These are phyloP conservation scores for Phoma sp. DNA, from an alignment of 2,329 filamentous ascomycete genomes.

Conservation along the genomic window DNA sequence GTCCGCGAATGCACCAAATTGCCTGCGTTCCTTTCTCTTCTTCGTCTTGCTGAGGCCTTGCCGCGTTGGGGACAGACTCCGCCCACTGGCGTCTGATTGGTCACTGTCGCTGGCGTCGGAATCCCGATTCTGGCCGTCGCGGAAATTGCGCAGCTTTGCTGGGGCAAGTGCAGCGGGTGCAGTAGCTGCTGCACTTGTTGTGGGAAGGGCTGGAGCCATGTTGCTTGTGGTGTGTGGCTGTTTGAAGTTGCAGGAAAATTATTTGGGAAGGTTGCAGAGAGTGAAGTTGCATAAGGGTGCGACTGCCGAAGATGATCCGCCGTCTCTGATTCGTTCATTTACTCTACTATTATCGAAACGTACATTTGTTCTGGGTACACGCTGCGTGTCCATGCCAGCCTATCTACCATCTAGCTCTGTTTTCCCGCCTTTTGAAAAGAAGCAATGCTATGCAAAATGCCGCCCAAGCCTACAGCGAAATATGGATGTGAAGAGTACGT, in stretches of 20 bases:
- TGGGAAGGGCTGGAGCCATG: conserved; percentile 18
- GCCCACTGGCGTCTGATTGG: conserved; percentile 34
- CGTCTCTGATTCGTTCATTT: conserved; percentile 32
- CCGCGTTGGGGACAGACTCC: conserved; percentile 25
- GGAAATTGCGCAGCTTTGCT: conserved; percentile 20
- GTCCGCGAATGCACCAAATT: conserved; percentile 30
- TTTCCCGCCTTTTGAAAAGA: conserved; percentile 27
- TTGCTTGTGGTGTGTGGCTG: conserved; percentile 6
- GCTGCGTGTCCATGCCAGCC: conserved; percentile 21
- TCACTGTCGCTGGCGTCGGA: conserved; percentile 32
- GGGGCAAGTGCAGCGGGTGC: background rate
- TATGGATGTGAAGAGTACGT: conserved; percentile 21
- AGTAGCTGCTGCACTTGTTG: background rate
- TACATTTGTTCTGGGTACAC: conserved; percentile 10
- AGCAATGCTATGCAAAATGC: conserved; percentile 33
- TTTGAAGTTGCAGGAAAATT: conserved; percentile 6
- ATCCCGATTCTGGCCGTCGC: conserved; percentile 19
- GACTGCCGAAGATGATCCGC: conserved; percentile 25
- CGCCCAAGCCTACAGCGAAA: conserved; percentile 23
- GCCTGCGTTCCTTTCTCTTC: conserved; percentile 29
- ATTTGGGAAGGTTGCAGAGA: conserved; percentile 8
- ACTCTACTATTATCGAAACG: conserved; percentile 25
- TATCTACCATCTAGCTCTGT: conserved; percentile 33
- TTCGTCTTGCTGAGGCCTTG: conserved; percentile 22
- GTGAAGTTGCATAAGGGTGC: conserved; percentile 19